phyloP scores from a whole-genome alignment of 202 grass and related monocot species.

The Zoysia matrella region DNA sequence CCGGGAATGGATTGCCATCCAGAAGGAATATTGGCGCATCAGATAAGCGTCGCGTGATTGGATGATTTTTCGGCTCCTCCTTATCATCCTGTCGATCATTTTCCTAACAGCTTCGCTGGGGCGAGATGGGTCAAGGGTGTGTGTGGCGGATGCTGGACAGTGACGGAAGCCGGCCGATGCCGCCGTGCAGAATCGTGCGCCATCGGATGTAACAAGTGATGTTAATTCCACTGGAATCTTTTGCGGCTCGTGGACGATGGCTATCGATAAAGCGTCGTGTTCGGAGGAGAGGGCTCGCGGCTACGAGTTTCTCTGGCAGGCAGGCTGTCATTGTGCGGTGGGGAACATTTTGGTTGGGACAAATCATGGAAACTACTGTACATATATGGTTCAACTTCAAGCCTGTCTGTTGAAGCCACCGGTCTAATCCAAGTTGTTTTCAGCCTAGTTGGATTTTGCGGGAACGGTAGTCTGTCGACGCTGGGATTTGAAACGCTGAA shows the following conservation, averaged over 20 bases:
- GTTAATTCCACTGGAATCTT: not conserved
- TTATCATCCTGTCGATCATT: slow-evolving; percentile 12
- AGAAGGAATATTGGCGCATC: slow-evolving; percentile 2
- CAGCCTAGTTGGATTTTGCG: not conserved
- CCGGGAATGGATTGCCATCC: slow-evolving; percentile 24
- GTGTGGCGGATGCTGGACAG: slow-evolving; percentile 9
- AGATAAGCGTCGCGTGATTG: slow-evolving; percentile 20
- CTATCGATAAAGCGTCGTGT: not conserved
- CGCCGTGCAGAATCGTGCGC: not conserved
- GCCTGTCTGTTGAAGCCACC: not conserved
- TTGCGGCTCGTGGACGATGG: slow-evolving; percentile 11
- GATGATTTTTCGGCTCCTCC: slow-evolving; percentile 5
- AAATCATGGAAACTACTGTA: not conserved
- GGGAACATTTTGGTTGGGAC: not conserved
- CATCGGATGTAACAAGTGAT: not conserved
- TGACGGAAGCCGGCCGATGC: not conserved
- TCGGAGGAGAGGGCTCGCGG: not conserved
- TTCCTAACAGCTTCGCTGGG: not conserved
- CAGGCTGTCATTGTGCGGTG: slow-evolving; percentile 2
- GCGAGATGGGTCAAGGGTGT: slow-evolving; percentile 8
- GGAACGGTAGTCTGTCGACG: not conserved
- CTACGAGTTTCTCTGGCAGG: slow-evolving; percentile 23
- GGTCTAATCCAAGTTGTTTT: not conserved
- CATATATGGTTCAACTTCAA: not conserved
- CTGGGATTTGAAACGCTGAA: not conserved